Conservation (phyloP, 257 asterid species). For the Haberlea rhodopensis region DNA sequence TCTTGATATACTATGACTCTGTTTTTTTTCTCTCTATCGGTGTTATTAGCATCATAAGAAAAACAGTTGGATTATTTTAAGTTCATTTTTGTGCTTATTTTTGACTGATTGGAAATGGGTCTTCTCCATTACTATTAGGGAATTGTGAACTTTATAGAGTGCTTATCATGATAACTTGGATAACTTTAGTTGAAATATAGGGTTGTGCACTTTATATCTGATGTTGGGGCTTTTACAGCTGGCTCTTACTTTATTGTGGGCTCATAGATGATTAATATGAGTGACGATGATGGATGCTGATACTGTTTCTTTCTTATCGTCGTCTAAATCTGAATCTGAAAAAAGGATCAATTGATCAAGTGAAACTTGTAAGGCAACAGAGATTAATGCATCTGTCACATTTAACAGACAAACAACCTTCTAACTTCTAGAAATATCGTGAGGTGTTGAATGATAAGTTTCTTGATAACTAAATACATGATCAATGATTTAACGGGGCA, state of each 20-base stretch:
- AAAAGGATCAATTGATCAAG: slow-evolving; percentile 10
- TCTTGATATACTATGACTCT: slow-evolving; percentile 24
- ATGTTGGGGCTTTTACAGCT: slow-evolving; percentile 22
- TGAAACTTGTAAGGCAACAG: neutral
- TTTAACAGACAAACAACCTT: neutral
- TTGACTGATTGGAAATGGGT: no score
- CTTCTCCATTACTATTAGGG: slow-evolving; percentile 1
- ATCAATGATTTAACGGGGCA: neutral
- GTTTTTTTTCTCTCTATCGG: slow-evolving; percentile 23
- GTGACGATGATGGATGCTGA: slow-evolving; percentile 4
- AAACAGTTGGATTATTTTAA: slow-evolving; percentile 13
- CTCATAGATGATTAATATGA: neutral
- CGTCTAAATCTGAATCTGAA: neutral
- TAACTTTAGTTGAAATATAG: slow-evolving; percentile 5
- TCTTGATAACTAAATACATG: neutral
- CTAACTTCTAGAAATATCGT: neutral
- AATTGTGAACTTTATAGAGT: slow-evolving; percentile 12
- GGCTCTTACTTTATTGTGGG: slow-evolving; percentile 12
- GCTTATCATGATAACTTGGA: slow-evolving; percentile 10
- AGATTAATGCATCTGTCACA: slow-evolving; percentile 13
- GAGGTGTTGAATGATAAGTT: neutral
- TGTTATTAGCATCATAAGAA: slow-evolving; percentile 4
- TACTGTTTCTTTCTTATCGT: neutral
- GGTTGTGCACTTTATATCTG: slow-evolving; percentile 1
- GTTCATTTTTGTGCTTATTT: neutral